A percentile compares a stretch with the other conserved stretches of the same genome.
These are phyloP conservation scores for Chlamydomonas asymmetrica DNA, from an alignment of 139 green algal species.

Conservation along the genomic window DNA sequence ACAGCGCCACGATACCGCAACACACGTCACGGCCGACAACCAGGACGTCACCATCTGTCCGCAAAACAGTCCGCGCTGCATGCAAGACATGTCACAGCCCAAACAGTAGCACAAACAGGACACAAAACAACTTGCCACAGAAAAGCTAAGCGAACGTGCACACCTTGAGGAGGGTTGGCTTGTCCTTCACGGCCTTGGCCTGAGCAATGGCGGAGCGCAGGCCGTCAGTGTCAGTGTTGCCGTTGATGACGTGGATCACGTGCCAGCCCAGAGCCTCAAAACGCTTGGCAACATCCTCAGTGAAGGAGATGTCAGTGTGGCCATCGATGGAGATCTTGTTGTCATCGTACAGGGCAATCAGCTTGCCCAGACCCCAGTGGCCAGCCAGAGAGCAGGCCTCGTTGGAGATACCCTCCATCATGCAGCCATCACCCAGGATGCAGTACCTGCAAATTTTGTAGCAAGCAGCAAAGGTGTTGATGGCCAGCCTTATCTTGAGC, in stretches of 20 bases:
- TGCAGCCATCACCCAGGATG: conserved; percentile 98
- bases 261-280: conserved; percentile 94
- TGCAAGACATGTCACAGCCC: no score
- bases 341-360: conserved; percentile 99
- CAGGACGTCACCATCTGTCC: no score
- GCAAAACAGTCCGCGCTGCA: no score
- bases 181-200: conserved; percentile 92
- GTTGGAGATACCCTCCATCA: conserved; percentile 98
- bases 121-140: conserved; percentile 14
- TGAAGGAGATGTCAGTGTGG: conserved; percentile 99
- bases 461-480: no score
- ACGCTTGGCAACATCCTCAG: conserved; percentile 92
- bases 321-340: conserved; percentile 99
- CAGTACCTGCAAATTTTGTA: conserved; percentile 94
- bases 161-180: conserved; percentile 95
- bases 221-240: conserved; percentile 93
- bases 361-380: conserved; percentile 99
- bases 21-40: no score
- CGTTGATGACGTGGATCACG: conserved; percentile 77
- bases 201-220: conserved; percentile 83
- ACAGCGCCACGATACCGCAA: no score
- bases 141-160: background rate
- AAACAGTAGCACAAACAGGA: conserved; percentile 5
- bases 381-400: conserved; percentile 96
- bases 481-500: no score